Percentiles rank a stretch among this genome's conserved stretches.
Conservation (phyloP, 805 yeast genomes). For the Ogataea ganodermae region DNA sequence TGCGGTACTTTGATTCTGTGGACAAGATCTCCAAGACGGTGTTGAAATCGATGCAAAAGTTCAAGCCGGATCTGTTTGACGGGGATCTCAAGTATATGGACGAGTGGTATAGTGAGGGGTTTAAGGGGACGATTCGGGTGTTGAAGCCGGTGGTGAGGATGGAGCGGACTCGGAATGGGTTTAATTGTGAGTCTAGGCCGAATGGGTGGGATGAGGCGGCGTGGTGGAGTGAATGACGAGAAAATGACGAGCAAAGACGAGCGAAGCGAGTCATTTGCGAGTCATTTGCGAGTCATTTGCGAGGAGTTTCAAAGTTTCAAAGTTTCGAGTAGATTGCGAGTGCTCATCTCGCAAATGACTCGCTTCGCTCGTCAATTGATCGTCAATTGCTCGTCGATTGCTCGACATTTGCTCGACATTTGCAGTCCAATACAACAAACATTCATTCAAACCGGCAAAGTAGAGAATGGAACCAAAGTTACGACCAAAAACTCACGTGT, state of each 20-base stretch:
- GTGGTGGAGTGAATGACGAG: conserved; percentile 20
- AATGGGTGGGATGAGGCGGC: conserved; percentile 28
- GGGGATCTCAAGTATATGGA: conserved; percentile 35
- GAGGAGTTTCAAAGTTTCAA: background rate
- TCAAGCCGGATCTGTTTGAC: conserved; percentile 30
- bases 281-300: background rate
- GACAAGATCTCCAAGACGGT: conserved; percentile 25
- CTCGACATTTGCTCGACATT: no score
- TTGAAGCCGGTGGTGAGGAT: conserved; percentile 23
- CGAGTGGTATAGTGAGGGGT: conserved; percentile 22
- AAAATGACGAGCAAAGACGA: background rate
- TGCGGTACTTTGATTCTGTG: conserved; percentile 26
- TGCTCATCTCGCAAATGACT: no score
- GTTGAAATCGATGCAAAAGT: conserved; percentile 24
- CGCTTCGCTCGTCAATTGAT: background rate
- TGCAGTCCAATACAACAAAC: no score
- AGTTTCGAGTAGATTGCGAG: background rate
- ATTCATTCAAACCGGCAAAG: no score
- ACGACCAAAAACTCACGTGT: no score
- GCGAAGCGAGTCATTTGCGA: background rate
- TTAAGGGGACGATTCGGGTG: conserved; percentile 18
- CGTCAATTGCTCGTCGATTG: no score
- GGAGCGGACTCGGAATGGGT: conserved; percentile 27
- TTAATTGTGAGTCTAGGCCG: conserved; percentile 25
- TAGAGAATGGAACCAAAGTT: no score